These are phyloP conservation scores for Fusarium secorum DNA, from an alignment of 2,329 filamentous ascomycete genomes.

Conservation along the genomic window DNA sequence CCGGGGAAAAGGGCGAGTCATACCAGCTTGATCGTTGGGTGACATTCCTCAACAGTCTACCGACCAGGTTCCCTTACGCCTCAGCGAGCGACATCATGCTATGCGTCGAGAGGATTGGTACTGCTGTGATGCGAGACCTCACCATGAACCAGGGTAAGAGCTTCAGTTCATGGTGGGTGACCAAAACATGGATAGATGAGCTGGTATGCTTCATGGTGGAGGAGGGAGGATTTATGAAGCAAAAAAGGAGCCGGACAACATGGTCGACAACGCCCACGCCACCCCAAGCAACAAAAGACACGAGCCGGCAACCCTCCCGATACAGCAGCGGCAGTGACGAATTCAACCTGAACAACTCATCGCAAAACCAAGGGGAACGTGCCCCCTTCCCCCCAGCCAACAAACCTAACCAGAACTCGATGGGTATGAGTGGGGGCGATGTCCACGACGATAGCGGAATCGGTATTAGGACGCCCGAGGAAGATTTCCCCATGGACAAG, in stretches of 20 bases:
- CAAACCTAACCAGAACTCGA: conserved; percentile 53
- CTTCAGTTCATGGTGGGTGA: conserved; percentile 93
- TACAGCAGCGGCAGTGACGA: conserved; percentile 58
- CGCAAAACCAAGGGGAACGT: conserved; percentile 57
- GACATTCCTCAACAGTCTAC: conserved; percentile 72
- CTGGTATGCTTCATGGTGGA: conserved; percentile 91
- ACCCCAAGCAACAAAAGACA: conserved; percentile 49
- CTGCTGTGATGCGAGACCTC: conserved; percentile 80
- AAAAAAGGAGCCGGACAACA: conserved; percentile 52
- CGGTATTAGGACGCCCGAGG: conserved; percentile 72
- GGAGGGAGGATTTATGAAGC: conserved; percentile 84
- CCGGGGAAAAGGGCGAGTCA: conserved; percentile 54
- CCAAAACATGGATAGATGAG: conserved; percentile 94
- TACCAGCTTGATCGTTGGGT: conserved; percentile 81
- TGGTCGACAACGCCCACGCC: conserved; percentile 41
- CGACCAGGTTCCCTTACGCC: conserved; percentile 76
- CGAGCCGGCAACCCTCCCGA: conserved; percentile 47
- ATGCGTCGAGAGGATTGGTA: conserved; percentile 78
- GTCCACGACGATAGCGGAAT: conserved; percentile 78
- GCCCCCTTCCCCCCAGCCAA: conserved; percentile 59
- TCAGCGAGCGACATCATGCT: conserved; percentile 76
- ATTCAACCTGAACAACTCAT: conserved; percentile 53
- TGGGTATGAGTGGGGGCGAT: conserved; percentile 51
- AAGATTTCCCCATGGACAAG: conserved; percentile 69
- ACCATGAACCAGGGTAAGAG: conserved; percentile 80